Evolutionary conservation across 1,139 yeast genomes (phyloP), one percentile per base, ranked within the genome.

Genomic region (Candida sanyaensis): DNA sequence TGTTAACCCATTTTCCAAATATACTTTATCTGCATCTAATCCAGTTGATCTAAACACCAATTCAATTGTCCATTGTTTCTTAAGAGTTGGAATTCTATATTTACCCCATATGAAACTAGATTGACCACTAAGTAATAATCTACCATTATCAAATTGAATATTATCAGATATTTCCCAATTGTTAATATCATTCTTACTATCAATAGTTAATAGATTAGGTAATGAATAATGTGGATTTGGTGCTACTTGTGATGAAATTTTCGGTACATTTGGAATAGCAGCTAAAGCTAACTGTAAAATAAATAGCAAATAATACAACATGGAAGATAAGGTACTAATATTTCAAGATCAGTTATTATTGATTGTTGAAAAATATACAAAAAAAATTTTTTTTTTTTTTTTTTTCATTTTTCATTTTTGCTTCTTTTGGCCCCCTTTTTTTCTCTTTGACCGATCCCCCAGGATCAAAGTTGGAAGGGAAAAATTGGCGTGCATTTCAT

Each of bases 41-140:
- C 87, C 87, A 6, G 79, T 61, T 39, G 87, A 80, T 63, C 92
- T 76, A 55, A 85, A 76, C 2, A 84, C 77, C 43, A 80, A 60
- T 56, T 86, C 91, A 10, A 81, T 55, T 0, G 90, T 81, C 77
- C 87, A 84, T 37, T 80, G 78, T 21, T 41, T 41, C 8, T 75
- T 59, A 2, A 63, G 63, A 24, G 63, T 60, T 2, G 65, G 66
- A 48, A 76, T 50, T 11, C 62, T 60, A 1, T 67, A 59, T 29
- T 63, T 65, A 1, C 80, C 69, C 86, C 87, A 83, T 2, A 84
- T 47, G 0, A 80, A 63, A 3, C 65, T 65, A 2, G 60, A 55
- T 7, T 75, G 66, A 24, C 72, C 67, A 24, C 72, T 66, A 40
- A 74, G 57, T 21, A 75, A 51, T 40, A 76, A 56, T 40, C 81